Conservation (phyloP, 176 grass and related monocot species). For the Ampelocalamus luodianensis region DNA sequence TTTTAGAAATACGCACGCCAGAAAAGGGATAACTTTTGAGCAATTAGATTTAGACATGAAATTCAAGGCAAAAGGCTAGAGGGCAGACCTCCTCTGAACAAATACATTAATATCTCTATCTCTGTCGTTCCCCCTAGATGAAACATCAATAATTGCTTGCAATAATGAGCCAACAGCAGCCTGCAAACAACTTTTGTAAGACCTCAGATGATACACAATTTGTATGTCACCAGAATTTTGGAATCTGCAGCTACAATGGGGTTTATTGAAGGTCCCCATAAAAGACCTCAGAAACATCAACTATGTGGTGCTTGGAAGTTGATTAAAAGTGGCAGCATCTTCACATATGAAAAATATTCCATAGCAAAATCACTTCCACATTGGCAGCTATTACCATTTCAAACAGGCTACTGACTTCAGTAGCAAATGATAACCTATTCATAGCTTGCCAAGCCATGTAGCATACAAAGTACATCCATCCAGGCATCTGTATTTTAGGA, state of each 20-base stretch:
- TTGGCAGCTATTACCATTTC: not conserved
- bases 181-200: constrained; percentile 58
- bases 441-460: constrained; percentile 6
- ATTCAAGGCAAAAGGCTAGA: constrained; percentile 22
- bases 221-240: constrained; percentile 10
- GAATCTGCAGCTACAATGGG: not conserved
- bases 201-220: constrained; percentile 41
- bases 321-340: constrained; percentile 22
- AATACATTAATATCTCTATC: constrained; percentile 93
- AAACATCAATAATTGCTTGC: constrained; percentile 92
- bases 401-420: not conserved
- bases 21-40: constrained; percentile 18
- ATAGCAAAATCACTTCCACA: constrained; percentile 18
- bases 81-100: constrained; percentile 78
- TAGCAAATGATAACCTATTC: constrained; percentile 10
- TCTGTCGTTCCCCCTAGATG: constrained; percentile 77
- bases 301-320: constrained; percentile 3
- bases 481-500: constrained; percentile 3
- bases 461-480: constrained; percentile 19
- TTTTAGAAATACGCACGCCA: not conserved
- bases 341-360: not conserved
- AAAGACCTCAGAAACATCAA: constrained; percentile 29
- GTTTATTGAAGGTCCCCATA: constrained; percentile 32
- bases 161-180: constrained; percentile 85
- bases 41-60: not conserved